Base-by-base conservation (phyloP, 176 grass and related monocot species). In the Oropetium thomaeum region DNA sequence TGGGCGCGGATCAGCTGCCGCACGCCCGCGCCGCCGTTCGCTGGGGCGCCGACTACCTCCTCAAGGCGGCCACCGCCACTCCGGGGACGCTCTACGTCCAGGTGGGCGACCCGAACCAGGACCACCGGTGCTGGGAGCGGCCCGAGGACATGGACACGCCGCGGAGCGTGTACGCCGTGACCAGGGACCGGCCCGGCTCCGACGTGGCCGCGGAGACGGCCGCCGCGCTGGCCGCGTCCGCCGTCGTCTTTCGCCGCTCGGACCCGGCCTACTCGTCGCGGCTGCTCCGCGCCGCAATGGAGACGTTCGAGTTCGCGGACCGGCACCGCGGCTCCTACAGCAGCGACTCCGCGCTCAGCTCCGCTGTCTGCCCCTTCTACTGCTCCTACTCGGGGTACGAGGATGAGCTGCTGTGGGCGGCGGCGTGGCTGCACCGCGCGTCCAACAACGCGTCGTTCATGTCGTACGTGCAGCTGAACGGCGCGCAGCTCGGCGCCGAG, bases 1-100 rank as follows among this genome's bases (percentile, higher is more conserved):
- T 97, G 90, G 69, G 58, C 37, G 54, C 38, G 25, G 58, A n/a
- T n/a, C n/a, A 97, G 78, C 86, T 91, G 2, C 58, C 70, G 1
- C 66, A 97, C 73, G 90, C 88, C 12, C 76, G 37, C 20, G 83
- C 78, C 12, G 90, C 94, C 65, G 90, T 97, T 35, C 90, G 88
- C n/a, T 97, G 95, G 94, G 94, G 86, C 55, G 76, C 90, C 0
- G 90, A 97, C 79, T 97, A 97, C 84, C 95, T 97, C 42, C 88
- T 97, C 62, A 97, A 97, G 58, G 95, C 95, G 2, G 86, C 95
- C n/a, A 93, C 88, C 0, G 74, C 95, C 34, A 68, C 86, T 1
- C 88, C 94, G 0, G 67, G 47, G 10, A 60, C 75, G 16, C 79
- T 97, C 49, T 97, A 97, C 66, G 85, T 97, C 22, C 89, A 96